Evolutionary conservation across 768 basidiomycete genomes (phyloP).

Genomic region (Collybia sp.): DNA sequence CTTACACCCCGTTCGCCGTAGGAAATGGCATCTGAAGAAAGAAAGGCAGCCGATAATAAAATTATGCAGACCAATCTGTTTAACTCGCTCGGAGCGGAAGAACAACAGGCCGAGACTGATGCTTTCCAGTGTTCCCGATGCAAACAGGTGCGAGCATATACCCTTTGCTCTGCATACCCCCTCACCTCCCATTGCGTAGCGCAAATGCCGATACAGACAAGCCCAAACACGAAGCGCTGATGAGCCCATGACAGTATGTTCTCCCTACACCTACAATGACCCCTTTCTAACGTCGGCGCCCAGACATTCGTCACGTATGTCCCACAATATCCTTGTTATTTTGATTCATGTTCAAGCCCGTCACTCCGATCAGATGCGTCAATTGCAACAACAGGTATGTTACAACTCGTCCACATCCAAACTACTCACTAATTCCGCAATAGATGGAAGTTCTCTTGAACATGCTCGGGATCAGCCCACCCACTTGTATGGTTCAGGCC

Average conservation of each 20-base stretch:
- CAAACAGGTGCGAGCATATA: constrained; percentile 59
- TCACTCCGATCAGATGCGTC: constrained; percentile 43
- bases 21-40: constrained; percentile 96
- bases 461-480: constrained; percentile 9
- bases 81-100: constrained; percentile 85
- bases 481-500: no score
- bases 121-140: constrained; percentile 97
- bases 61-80: constrained; percentile 85
- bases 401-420: no score
- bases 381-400: constrained; percentile 43
- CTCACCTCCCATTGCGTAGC: constrained; percentile 28
- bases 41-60: constrained; percentile 77
- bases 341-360: neutral
- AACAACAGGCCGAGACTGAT: constrained; percentile 92
- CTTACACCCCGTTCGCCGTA: constrained; percentile 19
- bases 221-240: constrained; percentile 97
- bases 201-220: constrained; percentile 90
- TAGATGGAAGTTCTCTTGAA: constrained; percentile 43
- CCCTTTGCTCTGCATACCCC: neutral
- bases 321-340: neutral
- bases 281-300: constrained; percentile 1
- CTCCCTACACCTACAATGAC: neutral
- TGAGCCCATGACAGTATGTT: constrained; percentile 93
- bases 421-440: constrained; percentile 16
- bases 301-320: constrained; percentile 86